Conservation (phyloP, 192 early-diverging fungal genomes). For the Gigaspora rosea region DNA sequence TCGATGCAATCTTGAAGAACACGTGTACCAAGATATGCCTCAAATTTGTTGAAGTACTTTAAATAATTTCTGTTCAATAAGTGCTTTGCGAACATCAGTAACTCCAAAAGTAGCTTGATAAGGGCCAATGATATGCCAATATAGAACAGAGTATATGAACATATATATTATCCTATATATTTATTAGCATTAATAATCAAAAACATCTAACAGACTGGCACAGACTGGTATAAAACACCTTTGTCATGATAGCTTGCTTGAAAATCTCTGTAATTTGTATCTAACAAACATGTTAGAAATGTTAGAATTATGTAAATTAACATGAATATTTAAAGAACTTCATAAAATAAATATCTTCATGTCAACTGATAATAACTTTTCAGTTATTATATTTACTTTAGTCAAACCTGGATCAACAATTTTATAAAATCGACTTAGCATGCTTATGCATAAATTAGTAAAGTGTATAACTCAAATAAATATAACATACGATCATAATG, state of each 20-base stretch:
- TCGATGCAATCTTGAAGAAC: conserved; percentile 89
- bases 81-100: conserved; percentile 72
- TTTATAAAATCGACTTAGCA: conserved; percentile 36
- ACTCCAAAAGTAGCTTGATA: conserved; percentile 82
- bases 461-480: no score
- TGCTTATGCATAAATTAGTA: no score
- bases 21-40: conserved; percentile 81
- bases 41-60: conserved; percentile 83
- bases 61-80: conserved; percentile 76
- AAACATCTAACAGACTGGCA: no score
- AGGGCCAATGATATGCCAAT: conserved; percentile 81
- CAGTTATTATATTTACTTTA: conserved; percentile 57
- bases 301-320: no score
- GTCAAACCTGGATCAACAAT: conserved; percentile 58
- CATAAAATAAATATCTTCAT: conserved; percentile 36
- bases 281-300: not conserved
- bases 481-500: conserved; percentile 33
- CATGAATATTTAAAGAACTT: no score
- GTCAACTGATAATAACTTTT: conserved; percentile 47
- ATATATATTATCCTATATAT: conserved; percentile 73
- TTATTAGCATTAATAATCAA: not conserved
- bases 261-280: conserved; percentile 57
- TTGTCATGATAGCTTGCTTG: conserved; percentile 78
- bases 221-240: conserved; percentile 34
- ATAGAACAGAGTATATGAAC: conserved; percentile 84